Percentiles rank a stretch among this genome's conserved stretches.
Evolutionary conservation across 1,284 basidiomycete genomes (phyloP).

Genomic region (Tilletia setariae): DNA sequence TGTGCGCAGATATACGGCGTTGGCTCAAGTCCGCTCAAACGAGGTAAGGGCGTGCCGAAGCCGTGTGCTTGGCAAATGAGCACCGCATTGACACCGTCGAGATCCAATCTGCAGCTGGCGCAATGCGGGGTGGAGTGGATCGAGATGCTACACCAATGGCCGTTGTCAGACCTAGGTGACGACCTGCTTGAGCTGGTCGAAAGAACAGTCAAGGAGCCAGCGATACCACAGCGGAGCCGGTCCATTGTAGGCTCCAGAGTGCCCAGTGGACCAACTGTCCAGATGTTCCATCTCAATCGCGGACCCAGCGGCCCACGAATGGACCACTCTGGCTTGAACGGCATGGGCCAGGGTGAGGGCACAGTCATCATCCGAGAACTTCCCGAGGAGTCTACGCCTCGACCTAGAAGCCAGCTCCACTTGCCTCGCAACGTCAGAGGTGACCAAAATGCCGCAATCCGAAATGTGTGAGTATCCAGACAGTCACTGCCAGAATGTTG

Average conservation of each 20-base stretch:
- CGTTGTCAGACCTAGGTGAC: slow-evolving; percentile 26
- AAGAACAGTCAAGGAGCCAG: neutral
- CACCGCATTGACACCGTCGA: neutral
- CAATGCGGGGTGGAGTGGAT: slow-evolving; percentile 23
- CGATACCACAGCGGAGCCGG: neutral
- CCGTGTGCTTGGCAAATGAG: neutral
- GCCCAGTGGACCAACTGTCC: too few relatives aligned
- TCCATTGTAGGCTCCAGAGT: too few relatives aligned
- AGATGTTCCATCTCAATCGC: neutral
- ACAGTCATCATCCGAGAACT: neutral
- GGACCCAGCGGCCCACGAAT: neutral
- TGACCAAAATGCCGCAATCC: too few relatives aligned
- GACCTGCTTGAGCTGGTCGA: slow-evolving; percentile 22
- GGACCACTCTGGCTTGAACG: neutral
- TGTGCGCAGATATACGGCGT: slow-evolving; percentile 31
- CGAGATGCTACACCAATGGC: slow-evolving; percentile 25
- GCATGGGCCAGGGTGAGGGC: neutral
- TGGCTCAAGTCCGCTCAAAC: slow-evolving; percentile 29
- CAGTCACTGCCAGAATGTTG: too few relatives aligned
- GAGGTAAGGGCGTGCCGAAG: slow-evolving; percentile 6
- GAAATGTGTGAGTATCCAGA: too few relatives aligned
- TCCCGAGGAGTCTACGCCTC: neutral
- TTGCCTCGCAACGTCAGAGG: neutral
- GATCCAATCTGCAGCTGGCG: slow-evolving; percentile 18
- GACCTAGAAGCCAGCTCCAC: neutral